These are phyloP conservation scores for Ganoderma boninense DNA, from an alignment of 1,284 basidiomycete species.

Conservation along the genomic window DNA sequence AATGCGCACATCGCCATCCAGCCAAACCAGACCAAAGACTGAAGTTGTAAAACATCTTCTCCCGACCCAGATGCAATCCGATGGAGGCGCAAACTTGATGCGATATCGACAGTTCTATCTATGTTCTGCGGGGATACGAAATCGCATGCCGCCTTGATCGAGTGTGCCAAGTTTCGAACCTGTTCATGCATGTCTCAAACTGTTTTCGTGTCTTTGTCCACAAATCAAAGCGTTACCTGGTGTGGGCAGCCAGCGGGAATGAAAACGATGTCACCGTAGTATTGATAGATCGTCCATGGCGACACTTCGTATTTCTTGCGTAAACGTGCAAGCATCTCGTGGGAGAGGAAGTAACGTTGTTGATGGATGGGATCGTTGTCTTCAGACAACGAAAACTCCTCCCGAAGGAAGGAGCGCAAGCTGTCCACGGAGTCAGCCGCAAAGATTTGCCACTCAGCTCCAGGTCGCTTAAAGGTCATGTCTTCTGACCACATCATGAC, in stretches of 20 bases:
- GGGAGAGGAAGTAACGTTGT: background rate
- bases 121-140: too few species aligned
- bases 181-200: too few species aligned
- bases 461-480: background rate
- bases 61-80: too few species aligned
- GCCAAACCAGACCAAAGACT: too few species aligned
- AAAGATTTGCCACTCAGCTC: background rate
- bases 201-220: too few species aligned
- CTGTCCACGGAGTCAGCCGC: background rate
- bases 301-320: background rate
- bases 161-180: too few species aligned
- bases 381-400: background rate
- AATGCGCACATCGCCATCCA: too few species aligned
- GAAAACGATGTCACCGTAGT: background rate
- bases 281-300: background rate
- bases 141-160: too few species aligned
- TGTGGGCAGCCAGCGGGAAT: background rate
- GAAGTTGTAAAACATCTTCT: too few species aligned
- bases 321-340: background rate
- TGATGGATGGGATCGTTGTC: background rate
- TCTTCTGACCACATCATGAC: background rate
- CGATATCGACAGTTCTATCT: too few species aligned
- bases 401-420: background rate
- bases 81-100: too few species aligned
- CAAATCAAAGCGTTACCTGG: too few species aligned